Evolutionary conservation across 2,329 filamentous ascomycete species (phyloP), one percentile per base, ranked within the genome.

Genomic region (Chaetomium sp.): DNA sequence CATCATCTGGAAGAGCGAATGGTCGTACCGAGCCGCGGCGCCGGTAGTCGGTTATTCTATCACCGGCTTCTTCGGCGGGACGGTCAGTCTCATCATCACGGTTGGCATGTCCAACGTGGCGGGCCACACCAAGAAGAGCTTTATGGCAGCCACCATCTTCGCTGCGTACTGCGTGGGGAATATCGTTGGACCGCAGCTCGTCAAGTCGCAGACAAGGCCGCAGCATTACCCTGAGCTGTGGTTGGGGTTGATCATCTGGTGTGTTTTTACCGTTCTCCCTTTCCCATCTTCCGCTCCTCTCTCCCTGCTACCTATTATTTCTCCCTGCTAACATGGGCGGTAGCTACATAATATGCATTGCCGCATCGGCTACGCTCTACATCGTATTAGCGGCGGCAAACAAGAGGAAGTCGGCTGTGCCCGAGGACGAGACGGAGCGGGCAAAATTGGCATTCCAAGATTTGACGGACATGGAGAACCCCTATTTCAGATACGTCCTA

Each of bases 161-260:
- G 88, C 91, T 0, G 89, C 88, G 0, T 92, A 92, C 72, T 90
- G 88, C 62, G 86, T 92, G 2, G 83, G 90, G 1, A 92, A 92
- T 70, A 92, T 93, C 58, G 86, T 92, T 27, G 90, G 90, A 0
- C 90, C 90, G 3, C 88, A 90, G 75, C 79, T 92, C 47, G 84
- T 92, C 49, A 85, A 85, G 70, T 87, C 83, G n/a, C 79, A 89
- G 74, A 88, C 86, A 1, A 35, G 54, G 68, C 76, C 73, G 0
- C 73, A 82, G 56, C 90, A 92, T 75, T 92, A 92, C 71, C 90
- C 90, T 0, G 84, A 86, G 69, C 72, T 92, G 9, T 92, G 89
- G 90, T 78, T 84, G 0, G 89, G 89, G 0, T 73, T 93, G 65
- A 90, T 92, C 16, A 80, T 84, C 63, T 84, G 81, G 80, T 83